A percentile compares a stretch with the other conserved stretches of the same genome.
phyloP scores from a whole-genome alignment of 495 filamentous ascomycete species.

The Chaetomium fimeti region DNA sequence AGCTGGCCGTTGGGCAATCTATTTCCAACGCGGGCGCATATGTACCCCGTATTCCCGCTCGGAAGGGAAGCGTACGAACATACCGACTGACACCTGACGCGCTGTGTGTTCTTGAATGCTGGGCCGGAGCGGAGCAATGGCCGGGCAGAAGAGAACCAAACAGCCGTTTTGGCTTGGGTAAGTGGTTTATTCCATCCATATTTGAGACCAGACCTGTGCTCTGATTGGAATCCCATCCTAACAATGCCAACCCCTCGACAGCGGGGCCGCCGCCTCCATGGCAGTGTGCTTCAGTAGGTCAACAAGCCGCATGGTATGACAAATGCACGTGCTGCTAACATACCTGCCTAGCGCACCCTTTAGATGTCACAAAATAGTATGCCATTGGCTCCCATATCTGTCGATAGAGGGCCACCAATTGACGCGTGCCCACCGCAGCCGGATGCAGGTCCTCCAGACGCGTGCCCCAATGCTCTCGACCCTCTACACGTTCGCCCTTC shows the following conservation, averaged over 20 bases:
- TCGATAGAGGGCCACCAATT: not conserved
- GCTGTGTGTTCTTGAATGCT: not conserved
- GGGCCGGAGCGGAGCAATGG: slow-evolving; percentile 14
- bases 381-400: slow-evolving; percentile 1
- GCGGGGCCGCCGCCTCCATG: slow-evolving; percentile 43
- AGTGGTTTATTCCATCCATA: slow-evolving; percentile 10
- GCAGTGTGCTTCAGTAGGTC: slow-evolving; percentile 45
- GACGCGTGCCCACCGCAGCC: slow-evolving; percentile 23
- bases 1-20: not conserved
- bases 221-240: not conserved
- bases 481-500: slow-evolving; percentile 36
- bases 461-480: slow-evolving; percentile 38
- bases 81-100: slow-evolving; percentile 1
- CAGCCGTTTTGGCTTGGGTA: slow-evolving; percentile 41
- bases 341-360: slow-evolving; percentile 34
- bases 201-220: too few species aligned
- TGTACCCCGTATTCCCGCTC: slow-evolving; percentile 1
- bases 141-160: slow-evolving; percentile 25
- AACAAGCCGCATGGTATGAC: not conserved
- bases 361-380: slow-evolving; percentile 45
- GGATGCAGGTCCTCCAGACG: slow-evolving; percentile 42
- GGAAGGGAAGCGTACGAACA: not conserved
- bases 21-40: slow-evolving; percentile 9
- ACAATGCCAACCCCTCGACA: slow-evolving; percentile 13
- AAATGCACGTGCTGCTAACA: not conserved